Conservation (phyloP, 2,329 filamentous ascomycete genomes). For the Ilyonectria sp. region DNA sequence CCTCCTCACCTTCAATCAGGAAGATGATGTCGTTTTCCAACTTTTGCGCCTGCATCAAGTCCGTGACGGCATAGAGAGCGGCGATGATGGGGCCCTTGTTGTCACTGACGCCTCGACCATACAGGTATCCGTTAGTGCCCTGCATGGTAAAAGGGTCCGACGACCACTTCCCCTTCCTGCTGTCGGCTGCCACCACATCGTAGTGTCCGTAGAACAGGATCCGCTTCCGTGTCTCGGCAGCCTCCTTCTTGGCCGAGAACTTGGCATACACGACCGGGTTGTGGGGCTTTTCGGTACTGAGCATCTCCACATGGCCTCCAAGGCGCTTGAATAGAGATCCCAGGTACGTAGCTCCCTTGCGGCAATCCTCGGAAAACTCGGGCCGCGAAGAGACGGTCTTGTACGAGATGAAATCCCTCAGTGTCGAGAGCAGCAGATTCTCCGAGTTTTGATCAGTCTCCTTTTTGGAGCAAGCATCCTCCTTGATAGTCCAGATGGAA, state of each 20-base stretch:
- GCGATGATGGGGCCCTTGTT: conserved; percentile 98
- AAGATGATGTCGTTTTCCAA: conserved; percentile 93
- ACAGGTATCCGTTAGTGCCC: conserved; percentile 92
- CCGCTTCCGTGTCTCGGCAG: conserved; percentile 79
- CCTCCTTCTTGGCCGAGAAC: conserved; percentile 82
- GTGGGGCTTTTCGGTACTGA: conserved; percentile 83
- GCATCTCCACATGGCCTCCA: conserved; percentile 89
- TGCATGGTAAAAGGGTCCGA: conserved; percentile 91
- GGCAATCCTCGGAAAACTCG: conserved; percentile 91
- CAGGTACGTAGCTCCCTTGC: conserved; percentile 91
- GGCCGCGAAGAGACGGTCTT: conserved; percentile 91
- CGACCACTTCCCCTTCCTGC: conserved; percentile 85
- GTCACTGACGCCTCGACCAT: conserved; percentile 96
- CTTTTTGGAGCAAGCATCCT: conserved; percentile 52
- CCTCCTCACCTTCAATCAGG: conserved; percentile 96
- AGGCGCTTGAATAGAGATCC: conserved; percentile 93
- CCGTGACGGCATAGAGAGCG: conserved; percentile 92
- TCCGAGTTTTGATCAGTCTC: conserved; percentile 56
- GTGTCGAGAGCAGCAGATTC: conserved; percentile 76
- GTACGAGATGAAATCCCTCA: conserved; percentile 91
- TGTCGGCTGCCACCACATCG: conserved; percentile 93
- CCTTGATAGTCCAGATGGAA: conserved; percentile 85
- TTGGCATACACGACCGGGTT: conserved; percentile 96
- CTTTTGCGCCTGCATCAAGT: conserved; percentile 86
- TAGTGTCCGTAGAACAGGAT: conserved; percentile 99